Evolutionary conservation across 2,329 filamentous ascomycete species (phyloP), one percentile per base, ranked within the genome.

Genomic region (Neonectria punicea): DNA sequence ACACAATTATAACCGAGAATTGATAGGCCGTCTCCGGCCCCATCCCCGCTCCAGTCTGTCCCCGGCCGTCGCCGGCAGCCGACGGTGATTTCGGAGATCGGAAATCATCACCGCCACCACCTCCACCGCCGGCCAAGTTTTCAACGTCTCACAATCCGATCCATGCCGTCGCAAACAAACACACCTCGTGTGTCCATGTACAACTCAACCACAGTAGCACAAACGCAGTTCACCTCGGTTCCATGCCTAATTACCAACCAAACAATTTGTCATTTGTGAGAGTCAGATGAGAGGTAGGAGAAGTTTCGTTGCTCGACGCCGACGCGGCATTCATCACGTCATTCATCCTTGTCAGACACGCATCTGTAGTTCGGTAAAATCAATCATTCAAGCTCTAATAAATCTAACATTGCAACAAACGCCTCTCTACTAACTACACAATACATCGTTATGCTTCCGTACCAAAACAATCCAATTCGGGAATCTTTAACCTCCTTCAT

Each of bases 371-470:
- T 36, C 13, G 14, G 9, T 14, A 13, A 36, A 51, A 32, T 34
- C n/a, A 64, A 65, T 9, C 57, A 63, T 70, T 71, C 46, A 67
- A 66, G 58, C 57, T 47, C 57, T 65, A 65, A 62, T 20, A 59
- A 65, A 62, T 74, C 67, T 73, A 70, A 67, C 66, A 65, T 36
- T 51, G 66, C 64, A 66, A 53, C 58, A 69, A 74, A 74, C 71
- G 71, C 71, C 71, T 65, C 54, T 70, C 65, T 71, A 68, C 46
- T 64, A 70, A 68, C 51, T 68, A 69, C 63, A 59, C 55, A 66
- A 73, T 74, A 73, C 70, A 69, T 74, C 68, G 53, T 74, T 60
- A 73, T 73, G 70, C 64, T 62, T 71, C 57, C 70, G 66, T 69
- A 62, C 63, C 70, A 58, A 60, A 67, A 67, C 59, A 67, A 66